Base-by-base conservation (phyloP, 768 basidiomycete genomes). In the Termitomyces sp. region DNA sequence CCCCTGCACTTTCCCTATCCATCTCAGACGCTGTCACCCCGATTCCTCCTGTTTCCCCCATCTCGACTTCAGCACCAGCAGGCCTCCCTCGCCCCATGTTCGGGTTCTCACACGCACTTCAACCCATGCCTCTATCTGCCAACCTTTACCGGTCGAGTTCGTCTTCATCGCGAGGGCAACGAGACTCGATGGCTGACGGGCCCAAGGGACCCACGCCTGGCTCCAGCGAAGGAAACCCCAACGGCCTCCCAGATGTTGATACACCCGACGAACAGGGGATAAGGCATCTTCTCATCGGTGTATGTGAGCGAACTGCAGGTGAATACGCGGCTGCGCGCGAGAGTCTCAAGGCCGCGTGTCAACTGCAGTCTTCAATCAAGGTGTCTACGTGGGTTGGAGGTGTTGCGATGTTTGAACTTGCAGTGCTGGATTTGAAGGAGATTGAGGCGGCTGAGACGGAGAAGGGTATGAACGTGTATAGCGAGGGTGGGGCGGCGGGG, bases 231-330 rank as follows among this genome's bases (percentile, higher is more conserved):
- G 54, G 59, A 5, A 57, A 59, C 20, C 56, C 57, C 4, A 49
- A 60, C 3, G 20, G 18, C 5, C 59, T 58, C 8, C 57, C 50
- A 12, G 83, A 83, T 65, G 77, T 90, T 16, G 86, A 90, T 67
- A 88, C 85, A 0, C 73, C 84, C 0, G 90, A 92, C 64, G 90
- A 92, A 64, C 73, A 83, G 14, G 89, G 86, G 0, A 68, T 90
- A 26, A 86, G 89, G 5, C 76, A 85, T 0, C 79, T 91, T 2
- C 77, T 92, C 5, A 77, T 91, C 4, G 90, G 89, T 3, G 80
- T 87, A 64, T 74, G 79, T 16, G 82, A 89, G 65, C 82, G 87
- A 32, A 86, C 85, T 0, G 70, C 81, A 0, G 76, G 81, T 5
- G 73, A 76, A 10, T 84, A 73, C 63, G 63, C 63, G 0, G 68